Conservation (phyloP, 2,329 filamentous ascomycete genomes). For the Tricladium varicosporioides region DNA sequence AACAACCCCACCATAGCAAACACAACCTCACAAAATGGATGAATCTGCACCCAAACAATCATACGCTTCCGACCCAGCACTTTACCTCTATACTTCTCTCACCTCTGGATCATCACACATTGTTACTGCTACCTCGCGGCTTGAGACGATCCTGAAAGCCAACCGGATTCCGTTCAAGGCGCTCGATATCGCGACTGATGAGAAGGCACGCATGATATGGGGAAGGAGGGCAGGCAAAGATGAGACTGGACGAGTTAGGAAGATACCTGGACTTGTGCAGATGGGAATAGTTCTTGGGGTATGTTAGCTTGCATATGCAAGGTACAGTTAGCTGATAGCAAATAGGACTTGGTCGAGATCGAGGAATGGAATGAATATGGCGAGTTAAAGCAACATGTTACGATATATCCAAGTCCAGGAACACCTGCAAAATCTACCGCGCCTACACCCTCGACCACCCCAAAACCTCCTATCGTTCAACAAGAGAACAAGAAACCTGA, state of each 20-base stretch:
- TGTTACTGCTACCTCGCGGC: conserved; percentile 88
- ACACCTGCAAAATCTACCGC: conserved; percentile 26
- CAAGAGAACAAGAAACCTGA: conserved; percentile 33
- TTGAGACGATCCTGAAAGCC: conserved; percentile 93
- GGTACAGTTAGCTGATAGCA: conserved; percentile 17
- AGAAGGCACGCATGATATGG: conserved; percentile 86
- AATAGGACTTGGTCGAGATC: conserved; percentile 84
- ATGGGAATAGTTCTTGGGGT: conserved; percentile 83
- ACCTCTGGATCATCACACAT: conserved; percentile 96
- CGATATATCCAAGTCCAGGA: conserved; percentile 44
- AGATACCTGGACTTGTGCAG: conserved; percentile 86
- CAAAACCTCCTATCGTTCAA: conserved; percentile 26
- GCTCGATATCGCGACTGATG: conserved; percentile 86
- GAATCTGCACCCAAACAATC: conserved; percentile 28
- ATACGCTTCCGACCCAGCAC: conserved; percentile 58
- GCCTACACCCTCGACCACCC: conserved; percentile 28
- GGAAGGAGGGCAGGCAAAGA: conserved; percentile 77
- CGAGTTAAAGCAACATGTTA: conserved; percentile 85
- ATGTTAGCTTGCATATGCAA: conserved; percentile 40
- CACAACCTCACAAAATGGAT: conserved; percentile 26
- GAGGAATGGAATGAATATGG: conserved; percentile 99
- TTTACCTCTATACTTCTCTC: conserved; percentile 95
- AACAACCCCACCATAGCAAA: neutral
- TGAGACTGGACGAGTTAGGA: conserved; percentile 59
- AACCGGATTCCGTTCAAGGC: conserved; percentile 94